Percentiles rank a stretch among this genome's conserved stretches.
These are phyloP conservation scores for Chalaropsis thielavioides DNA, from an alignment of 2,329 filamentous ascomycete genomes.

Conservation along the genomic window DNA sequence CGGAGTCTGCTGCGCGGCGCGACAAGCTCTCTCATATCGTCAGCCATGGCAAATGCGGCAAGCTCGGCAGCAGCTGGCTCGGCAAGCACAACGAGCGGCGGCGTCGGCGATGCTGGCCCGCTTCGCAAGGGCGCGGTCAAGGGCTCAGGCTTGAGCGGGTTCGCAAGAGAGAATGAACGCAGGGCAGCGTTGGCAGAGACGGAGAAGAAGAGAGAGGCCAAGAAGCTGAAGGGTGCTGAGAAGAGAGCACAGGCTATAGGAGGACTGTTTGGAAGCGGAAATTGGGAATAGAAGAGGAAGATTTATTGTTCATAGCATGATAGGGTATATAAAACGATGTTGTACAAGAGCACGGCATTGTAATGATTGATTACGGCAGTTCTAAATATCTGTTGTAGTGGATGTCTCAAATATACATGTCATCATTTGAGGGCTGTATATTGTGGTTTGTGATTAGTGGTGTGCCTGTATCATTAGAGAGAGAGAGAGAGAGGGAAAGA, in stretches of 20 bases:
- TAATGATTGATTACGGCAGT: not conserved
- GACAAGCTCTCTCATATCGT: slow-evolving; percentile 42
- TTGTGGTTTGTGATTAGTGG: not conserved
- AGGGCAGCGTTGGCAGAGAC: slow-evolving; percentile 39
- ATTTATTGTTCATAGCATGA: not conserved
- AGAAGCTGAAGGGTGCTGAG: slow-evolving; percentile 43
- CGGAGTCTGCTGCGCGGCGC: slow-evolving; percentile 59
- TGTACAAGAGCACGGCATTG: not conserved
- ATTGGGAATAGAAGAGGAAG: slow-evolving; percentile 31
- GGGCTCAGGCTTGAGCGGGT: slow-evolving; percentile 45
- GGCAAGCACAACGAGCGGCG: slow-evolving; percentile 14
- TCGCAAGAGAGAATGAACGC: slow-evolving; percentile 45
- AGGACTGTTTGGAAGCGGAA: slow-evolving; percentile 42
- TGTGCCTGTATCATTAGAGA: not conserved
- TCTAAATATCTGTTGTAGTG: not conserved
- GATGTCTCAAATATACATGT: slow-evolving; percentile 44
- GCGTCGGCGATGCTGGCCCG: slow-evolving; percentile 32
- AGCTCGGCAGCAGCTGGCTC: slow-evolving; percentile 5
- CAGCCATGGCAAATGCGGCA: slow-evolving; percentile 22
- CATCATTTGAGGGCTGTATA: slow-evolving; percentile 44
- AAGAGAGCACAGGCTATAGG: slow-evolving; percentile 41
- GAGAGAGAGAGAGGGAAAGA: too few species aligned
- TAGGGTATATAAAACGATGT: not conserved
- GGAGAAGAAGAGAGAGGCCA: slow-evolving; percentile 44
- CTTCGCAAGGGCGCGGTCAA: slow-evolving; percentile 47